Evolutionary conservation across 352 stramenopile species (phyloP), one percentile per base, ranked within the genome.

Genomic region (Pythium sp.): DNA sequence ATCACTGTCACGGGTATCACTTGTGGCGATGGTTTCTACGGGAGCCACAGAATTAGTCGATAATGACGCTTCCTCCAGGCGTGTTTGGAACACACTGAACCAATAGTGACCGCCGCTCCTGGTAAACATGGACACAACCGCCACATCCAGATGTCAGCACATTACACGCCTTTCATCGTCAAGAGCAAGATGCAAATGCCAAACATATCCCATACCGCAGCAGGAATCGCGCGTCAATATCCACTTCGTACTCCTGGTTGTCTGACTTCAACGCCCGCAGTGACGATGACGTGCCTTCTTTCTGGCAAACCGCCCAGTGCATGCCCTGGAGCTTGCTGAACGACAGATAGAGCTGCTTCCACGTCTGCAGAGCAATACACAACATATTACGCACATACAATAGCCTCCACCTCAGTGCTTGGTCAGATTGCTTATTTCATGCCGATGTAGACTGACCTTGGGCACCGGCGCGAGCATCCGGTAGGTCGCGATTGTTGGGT

Each of bases 81-180:
- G 72, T 1, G 80, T 75, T 55, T 91, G 76, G 56, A 78, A 72
- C 0, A 93, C 80, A 51, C 72, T 90, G 67, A 93, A 93, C 81
- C 80, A 90, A 36, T 93, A 93, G 58, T 93, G 85, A 0, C 85
- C 85, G 15, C 85, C 85, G 64, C 84, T 91, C 58, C 78, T 88
- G 47, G 4, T 22, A 49, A 49, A 43, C 53, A 22, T 20, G 14
- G 20, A 20, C 22, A 26, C 46, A 49, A 49, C 15, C 43, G 18
- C 43, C 43, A 49, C 26, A 68, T 57, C 7, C 12, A 46, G 15
- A 41, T 7, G 26, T 34, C 12, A 55, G 43, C 15, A 22, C 5
- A 26, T 36, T 26, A 5, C 2, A 8, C 8, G 8, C 53, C 1
- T 58, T 22, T 5, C 20, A 18, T n/a, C 18, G 6, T 32, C 30